Evolutionary conservation across 2,329 filamentous ascomycete genomes (phyloP), one percentile per base, ranked within the genome.

Genomic region (Fusarium irregulare): DNA sequence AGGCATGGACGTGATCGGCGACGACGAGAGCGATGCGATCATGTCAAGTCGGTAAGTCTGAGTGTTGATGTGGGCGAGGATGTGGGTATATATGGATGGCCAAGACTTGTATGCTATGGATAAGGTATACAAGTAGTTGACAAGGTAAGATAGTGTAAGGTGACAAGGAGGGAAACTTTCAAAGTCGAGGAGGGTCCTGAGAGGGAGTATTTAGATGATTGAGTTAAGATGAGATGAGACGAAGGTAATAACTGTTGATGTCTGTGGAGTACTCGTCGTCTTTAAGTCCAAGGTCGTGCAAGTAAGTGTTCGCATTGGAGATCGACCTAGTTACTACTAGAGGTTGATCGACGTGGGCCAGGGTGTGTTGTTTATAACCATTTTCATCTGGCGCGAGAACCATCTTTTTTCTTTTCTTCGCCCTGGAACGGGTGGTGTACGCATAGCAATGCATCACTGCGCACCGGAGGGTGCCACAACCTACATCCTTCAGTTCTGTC

Each of bases 261-360:
- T 57, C 60, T 73, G 73, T 73, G 71, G 72, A 75, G 72, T 61
- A 48, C 66, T 61, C 54, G 63, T 66, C 56, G 63, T 66, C 61
- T 66, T 54, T 66, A 64, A 69, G 62, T 58, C 56, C 61, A 64
- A 62, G 59, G 60, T 55, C 60, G 61, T 69, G 65, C 56, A 66
- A 70, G 68, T 70, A 73, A 72, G 73, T 74, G 73, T 75, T 74
- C 70, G 73, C 71, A 75, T 75, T 75, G 59, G 71, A 71, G 73
- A 75, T 75, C 73, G 65, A 49, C 64, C 67, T 64, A 75, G 59
- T 58, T 63, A 51, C 56, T 62, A 75, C 61, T 66, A 61, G 55
- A 66, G 49, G 60, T 54, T 75, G 73, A 75, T 75, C 71, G 73
- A 70, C 71, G 61, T 51, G 65, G 66, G 56, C 66, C 67, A 60